Percentiles rank a stretch among this genome's conserved stretches.
These are phyloP conservation scores for Colletotrichum echinochloae DNA, from an alignment of 2,329 filamentous ascomycete species.

Conservation along the genomic window DNA sequence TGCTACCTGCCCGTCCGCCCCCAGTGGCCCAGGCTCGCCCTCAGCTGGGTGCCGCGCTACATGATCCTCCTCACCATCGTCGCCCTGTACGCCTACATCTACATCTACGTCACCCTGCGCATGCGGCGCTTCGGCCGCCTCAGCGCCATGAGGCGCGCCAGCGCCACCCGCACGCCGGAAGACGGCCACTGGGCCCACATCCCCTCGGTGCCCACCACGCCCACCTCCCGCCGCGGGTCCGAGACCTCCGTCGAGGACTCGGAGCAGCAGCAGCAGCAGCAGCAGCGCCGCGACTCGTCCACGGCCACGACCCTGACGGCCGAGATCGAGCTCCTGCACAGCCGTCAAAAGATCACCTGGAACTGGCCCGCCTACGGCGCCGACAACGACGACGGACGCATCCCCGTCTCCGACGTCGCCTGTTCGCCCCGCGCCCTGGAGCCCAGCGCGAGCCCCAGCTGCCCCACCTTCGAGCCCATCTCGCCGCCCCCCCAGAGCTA, in stretches of 20 bases:
- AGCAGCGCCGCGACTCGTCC: slow-evolving; percentile 25
- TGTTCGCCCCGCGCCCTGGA: background rate
- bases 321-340: slow-evolving; percentile 35
- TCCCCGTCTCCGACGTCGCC: slow-evolving; percentile 18
- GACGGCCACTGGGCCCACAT: slow-evolving; percentile 26
- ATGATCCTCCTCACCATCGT: slow-evolving; percentile 74
- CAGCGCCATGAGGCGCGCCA: slow-evolving; percentile 29
- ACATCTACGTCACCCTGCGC: slow-evolving; percentile 70
- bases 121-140: slow-evolving; percentile 55
- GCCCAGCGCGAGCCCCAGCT: slow-evolving; percentile 26
- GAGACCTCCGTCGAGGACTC: slow-evolving; percentile 37
- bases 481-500: slow-evolving; percentile 36
- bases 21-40: slow-evolving; percentile 74
- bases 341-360: slow-evolving; percentile 39
- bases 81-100: slow-evolving; percentile 75
- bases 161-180: slow-evolving; percentile 26
- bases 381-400: slow-evolving; percentile 30
- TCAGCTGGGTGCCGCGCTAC: slow-evolving; percentile 82
- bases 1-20: slow-evolving; percentile 77
- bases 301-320: slow-evolving; percentile 28
- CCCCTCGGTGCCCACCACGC: slow-evolving; percentile 45
- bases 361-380: slow-evolving; percentile 38
- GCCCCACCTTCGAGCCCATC: slow-evolving; percentile 32
- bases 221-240: slow-evolving; percentile 42
- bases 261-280: no score